Base-by-base conservation (phyloP, 768 basidiomycete genomes). In the Naganishia vaughanmartiniae region DNA sequence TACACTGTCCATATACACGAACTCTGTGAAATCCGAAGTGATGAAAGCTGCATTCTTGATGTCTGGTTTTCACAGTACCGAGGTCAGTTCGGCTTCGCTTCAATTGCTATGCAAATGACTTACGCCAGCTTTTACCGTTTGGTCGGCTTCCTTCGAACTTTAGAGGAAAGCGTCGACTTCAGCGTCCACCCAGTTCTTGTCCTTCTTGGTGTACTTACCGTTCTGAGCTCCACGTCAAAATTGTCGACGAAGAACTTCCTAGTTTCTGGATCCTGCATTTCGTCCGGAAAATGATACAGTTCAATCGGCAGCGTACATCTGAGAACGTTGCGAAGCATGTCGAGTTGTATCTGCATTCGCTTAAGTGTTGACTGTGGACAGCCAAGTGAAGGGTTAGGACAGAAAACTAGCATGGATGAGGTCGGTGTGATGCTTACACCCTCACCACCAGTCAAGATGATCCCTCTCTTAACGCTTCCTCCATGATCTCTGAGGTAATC, bases 271-370 rank as follows among this genome's bases (percentile, higher is more conserved):
- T 76, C 74, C 12, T 74, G 73, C 54, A 84, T 73, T 75, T 84
- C 84, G 53, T 77, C 77, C 15, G 82, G 78, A 73, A 83, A 84
- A 60, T 81, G 80, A 65, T 82, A 84, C 33, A 84, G 70, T 72
- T 84, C 81, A 60, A 83, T 79, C 7, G 83, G 84, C 0, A 84
- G 74, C 1, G 71, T 77, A 66, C 78, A 79, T 21, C 75, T 70
- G 70, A 82, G 76, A n/a, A 74, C 74, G 21, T 78, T 73, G 17
- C 83, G 79, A 5, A 84, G 76, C 75, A 83, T 81, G 65, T 79
- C 76, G 33, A 83, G 76, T 1, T 76, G 76, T 17, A 81, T 75
- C 42, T 81, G 74, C 28, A 83, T 66, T 28, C 81, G 75, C 4
- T 73, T 60, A 19, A 78, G 71, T 0, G 81, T 82, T 72, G 82